Base-by-base conservation (phyloP, 495 filamentous ascomycete species). In the Penicillium ochrochloron region DNA sequence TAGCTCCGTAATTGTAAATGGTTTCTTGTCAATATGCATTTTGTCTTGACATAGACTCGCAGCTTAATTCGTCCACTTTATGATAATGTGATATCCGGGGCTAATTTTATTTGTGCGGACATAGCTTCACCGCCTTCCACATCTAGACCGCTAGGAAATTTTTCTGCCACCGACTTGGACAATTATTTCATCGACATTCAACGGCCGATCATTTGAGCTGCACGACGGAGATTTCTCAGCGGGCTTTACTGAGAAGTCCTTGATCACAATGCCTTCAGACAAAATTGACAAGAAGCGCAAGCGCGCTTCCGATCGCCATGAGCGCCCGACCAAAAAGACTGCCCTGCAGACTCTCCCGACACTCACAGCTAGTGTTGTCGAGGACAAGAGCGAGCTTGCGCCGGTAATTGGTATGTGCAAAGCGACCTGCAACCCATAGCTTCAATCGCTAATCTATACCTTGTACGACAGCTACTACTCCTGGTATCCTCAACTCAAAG, bases 201-300 rank as follows among this genome's bases (percentile, higher is more conserved):
- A 59, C 57, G 55, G 64, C 37, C 54, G 57, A 62, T 60, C 61
- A 53, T 41, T 66, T 31, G 57, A 65, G 61, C 59, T 64, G 59
- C 33, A 68, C 57, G 31, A 51, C 44, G 57, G 51, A 57, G 39
- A 35, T 59, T 55, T 41, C 27, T 12, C 21, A 57, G 54, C 39
- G 44, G 12, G 61, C 14, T 52, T 55, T 34, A 19, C 41, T 33
- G 39, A 51, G 39, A 57, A 9, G 3, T 69, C 10, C 19, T 17
- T 54, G 50, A 12, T 29, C 66, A 81, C 48, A 58, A 89, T 88
- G 85, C 73, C 82, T 9, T 82, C 83, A 37, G 70, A 74, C 21
- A 79, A 78, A 54, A 79, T 83, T 34, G 84, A 86, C 50, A 89
- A 90, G 73, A 96, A 96, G 81, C 84, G 92, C 63, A 92, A 93